Conservation (phyloP, 768 basidiomycete species). For the Sarcomyxa edulis region DNA sequence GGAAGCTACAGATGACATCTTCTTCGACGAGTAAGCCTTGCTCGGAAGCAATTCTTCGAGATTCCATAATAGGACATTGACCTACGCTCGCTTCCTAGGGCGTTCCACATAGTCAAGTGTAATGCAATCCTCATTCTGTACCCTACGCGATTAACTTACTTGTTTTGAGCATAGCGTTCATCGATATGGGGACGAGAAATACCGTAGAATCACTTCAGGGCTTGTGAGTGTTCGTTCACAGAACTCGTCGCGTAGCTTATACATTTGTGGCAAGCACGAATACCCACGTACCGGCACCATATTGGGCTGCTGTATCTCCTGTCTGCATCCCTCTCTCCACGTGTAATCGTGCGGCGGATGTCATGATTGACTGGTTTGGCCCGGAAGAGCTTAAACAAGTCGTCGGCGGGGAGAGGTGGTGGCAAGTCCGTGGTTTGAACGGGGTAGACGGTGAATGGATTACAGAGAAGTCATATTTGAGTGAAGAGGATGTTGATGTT, state of each 20-base stretch:
- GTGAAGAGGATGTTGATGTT: conserved; percentile 12
- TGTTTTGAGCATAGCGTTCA: conserved; percentile 42
- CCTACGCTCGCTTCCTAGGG: conserved; percentile 26
- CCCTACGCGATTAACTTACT: neutral
- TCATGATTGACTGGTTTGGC: conserved; percentile 67
- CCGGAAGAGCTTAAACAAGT: conserved; percentile 62
- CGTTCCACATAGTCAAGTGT: conserved; percentile 66
- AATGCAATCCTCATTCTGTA: neutral
- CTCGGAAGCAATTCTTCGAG: neutral
- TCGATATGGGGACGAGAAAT: conserved; percentile 57
- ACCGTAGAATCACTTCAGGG: conserved; percentile 69
- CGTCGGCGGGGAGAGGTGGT: conserved; percentile 78
- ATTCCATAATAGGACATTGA: neutral
- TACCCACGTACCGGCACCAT: conserved; percentile 64
- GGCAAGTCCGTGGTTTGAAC: conserved; percentile 72
- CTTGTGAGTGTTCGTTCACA: conserved; percentile 34
- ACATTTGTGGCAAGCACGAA: conserved; percentile 40
- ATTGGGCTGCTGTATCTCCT: conserved; percentile 56
- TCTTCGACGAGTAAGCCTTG: conserved; percentile 61
- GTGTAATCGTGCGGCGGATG: conserved; percentile 60
- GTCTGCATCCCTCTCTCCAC: conserved; percentile 50
- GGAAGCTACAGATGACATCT: conserved; percentile 53
- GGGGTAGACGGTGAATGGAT: conserved; percentile 67
- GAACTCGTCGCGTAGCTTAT: neutral
- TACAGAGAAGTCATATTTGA: conserved; percentile 43